Conservation (phyloP, 106 monocot species). For the Apostasia ramifera region DNA sequence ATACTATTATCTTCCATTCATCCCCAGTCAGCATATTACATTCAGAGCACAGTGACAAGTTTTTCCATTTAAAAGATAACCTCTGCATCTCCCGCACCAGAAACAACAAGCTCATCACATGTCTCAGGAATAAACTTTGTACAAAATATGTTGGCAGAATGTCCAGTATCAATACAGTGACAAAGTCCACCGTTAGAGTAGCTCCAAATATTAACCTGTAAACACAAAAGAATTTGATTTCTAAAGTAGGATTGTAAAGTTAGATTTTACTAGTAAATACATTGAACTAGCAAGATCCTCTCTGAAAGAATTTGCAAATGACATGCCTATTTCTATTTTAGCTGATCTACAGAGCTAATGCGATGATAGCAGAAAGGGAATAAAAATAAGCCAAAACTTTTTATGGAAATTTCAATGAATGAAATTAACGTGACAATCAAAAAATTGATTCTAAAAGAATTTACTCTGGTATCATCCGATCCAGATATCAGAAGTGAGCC, state of each 20-base stretch:
- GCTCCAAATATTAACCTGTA: conserved; percentile 91
- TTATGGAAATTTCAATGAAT: no score
- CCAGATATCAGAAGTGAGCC: conserved; percentile 91
- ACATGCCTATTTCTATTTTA: no score
- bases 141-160: conserved; percentile 93
- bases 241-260: no score
- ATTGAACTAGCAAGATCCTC: no score
- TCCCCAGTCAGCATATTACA: background rate
- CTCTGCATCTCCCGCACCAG: conserved; percentile 95
- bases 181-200: conserved; percentile 42
- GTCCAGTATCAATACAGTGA: conserved; percentile 77
- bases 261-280: no score
- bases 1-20: background rate
- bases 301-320: no score
- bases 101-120: conserved; percentile 77
- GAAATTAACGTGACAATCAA: no score
- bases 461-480: conserved; percentile 92
- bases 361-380: no score
- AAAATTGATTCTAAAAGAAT: background rate
- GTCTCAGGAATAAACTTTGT: conserved; percentile 97
- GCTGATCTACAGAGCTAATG: no score
- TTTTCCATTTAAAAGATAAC: conserved; percentile 17
- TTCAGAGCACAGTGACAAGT: background rate
- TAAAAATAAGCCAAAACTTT: no score
- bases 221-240: conserved; percentile 2